Percentiles rank a stretch among this genome's conserved stretches.
Evolutionary conservation across 2,329 filamentous ascomycete genomes (phyloP).

Genomic region (Neonectria faginata): DNA sequence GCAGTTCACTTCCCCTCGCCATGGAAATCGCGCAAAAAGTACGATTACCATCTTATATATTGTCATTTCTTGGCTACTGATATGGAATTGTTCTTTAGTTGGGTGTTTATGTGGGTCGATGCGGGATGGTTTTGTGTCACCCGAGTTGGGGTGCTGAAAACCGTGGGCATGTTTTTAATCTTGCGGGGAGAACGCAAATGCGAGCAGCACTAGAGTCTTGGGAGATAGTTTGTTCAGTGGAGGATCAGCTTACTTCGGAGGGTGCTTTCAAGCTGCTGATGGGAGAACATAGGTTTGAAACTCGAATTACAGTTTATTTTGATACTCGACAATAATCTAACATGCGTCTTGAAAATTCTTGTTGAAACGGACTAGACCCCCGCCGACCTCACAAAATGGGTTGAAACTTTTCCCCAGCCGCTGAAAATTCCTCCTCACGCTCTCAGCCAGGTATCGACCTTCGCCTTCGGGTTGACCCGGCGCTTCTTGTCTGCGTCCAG

Average conservation of each 20-base stretch:
- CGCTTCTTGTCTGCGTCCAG: constrained; percentile 35
- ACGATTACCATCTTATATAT: constrained; percentile 6
- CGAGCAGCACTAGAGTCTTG: background rate
- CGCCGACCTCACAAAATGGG: background rate
- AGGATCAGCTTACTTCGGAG: background rate
- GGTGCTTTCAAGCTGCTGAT: background rate
- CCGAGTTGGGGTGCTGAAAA: background rate
- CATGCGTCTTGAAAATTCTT: background rate
- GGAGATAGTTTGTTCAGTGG: background rate
- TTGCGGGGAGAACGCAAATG: background rate
- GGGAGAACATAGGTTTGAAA: background rate
- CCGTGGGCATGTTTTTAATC: background rate
- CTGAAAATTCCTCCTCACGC: constrained; percentile 16
- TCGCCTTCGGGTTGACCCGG: constrained; percentile 33
- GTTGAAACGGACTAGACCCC: background rate
- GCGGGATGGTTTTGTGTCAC: background rate
- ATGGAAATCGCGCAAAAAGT: constrained; percentile 19
- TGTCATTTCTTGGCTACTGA: background rate
- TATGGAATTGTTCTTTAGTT: background rate
- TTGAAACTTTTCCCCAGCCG: background rate
- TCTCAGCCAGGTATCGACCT: constrained; percentile 40
- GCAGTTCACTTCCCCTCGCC: background rate
- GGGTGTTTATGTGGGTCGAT: constrained; percentile 3
- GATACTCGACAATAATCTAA: background rate
- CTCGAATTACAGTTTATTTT: background rate